Base-by-base conservation (phyloP, 305 asterid genomes). In the Fraxinus ornus region DNA sequence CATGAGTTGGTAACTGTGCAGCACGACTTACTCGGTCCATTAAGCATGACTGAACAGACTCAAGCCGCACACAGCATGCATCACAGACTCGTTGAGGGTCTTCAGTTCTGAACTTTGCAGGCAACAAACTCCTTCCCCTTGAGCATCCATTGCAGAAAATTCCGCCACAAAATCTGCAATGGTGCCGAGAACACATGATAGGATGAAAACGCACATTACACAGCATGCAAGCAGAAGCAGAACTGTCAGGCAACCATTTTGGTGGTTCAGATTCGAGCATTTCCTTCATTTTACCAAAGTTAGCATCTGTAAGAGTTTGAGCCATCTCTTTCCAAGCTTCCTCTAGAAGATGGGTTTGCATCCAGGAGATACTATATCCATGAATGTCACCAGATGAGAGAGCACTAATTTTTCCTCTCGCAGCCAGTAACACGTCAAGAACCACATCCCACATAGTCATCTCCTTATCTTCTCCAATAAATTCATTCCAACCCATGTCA, bases 381-480 rank as follows among this genome's bases (percentile, higher is more conserved):
- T 47, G 74, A 47, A 89, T 84, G 85, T 93, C 95, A 77, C 93
- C 94, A 47, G 93, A 87, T 35, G 93, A 77, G 37, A 91, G 55
- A 77, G 94, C 83, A 49, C 78, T 80, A 71, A 91, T 85, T 88
- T 88, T 91, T 26, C 97, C 97, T 84, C 91, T 81, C 70, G 93
- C 95, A 41, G 90, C 88, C 9, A 91, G 90, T 85, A 93, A 73
- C 91, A 93, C 88, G 80, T 93, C 97, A 21, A 88, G 89, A 62
- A 93, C 90, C 77, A 93, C 93, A 76, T 93, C 95, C 97, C 97
- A 93, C 97, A 93, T 89, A 37, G 97, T 93, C 88, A 93, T 78
- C 88, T 89, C 95, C 84, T 86, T 91, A 75, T 89, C 97, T 86
- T 89, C 94, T 21, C 91, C 91, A 17, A 82, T 74, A 78, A 78